Evolutionary conservation across 768 basidiomycete species (phyloP).

Genomic region (Tephrocybe sp.): DNA sequence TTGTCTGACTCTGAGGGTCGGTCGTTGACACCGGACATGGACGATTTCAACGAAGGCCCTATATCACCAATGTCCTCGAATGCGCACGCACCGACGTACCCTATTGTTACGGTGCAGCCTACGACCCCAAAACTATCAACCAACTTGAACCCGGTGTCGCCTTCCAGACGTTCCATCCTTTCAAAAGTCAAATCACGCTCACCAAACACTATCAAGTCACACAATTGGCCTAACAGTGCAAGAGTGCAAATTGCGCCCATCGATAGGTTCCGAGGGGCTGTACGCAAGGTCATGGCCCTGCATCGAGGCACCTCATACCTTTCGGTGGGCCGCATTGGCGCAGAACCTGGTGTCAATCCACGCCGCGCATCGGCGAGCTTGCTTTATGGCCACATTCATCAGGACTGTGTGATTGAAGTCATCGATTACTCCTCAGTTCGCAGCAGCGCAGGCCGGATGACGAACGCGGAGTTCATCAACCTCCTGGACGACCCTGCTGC

Average conservation of each 20-base stretch:
- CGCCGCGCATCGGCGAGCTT: slow-evolving; percentile 56
- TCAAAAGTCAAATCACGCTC: slow-evolving; percentile 10
- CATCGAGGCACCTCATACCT: slow-evolving; percentile 48
- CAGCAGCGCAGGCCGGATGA: slow-evolving; percentile 53
- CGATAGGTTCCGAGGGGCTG: slow-evolving; percentile 54
- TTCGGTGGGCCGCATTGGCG: slow-evolving; percentile 45
- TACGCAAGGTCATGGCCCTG: slow-evolving; percentile 64
- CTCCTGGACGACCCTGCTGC: slow-evolving; percentile 46
- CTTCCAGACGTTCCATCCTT: slow-evolving; percentile 13
- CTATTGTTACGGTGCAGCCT: slow-evolving; percentile 1
- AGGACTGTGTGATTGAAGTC: slow-evolving; percentile 67
- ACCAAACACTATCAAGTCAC: slow-evolving; percentile 9
- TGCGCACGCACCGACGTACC: slow-evolving; percentile 2
- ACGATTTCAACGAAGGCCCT: slow-evolving; percentile 29
- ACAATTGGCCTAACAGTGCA: slow-evolving; percentile 12
- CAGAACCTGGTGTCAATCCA: slow-evolving; percentile 73
- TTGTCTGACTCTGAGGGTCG: slow-evolving; percentile 65
- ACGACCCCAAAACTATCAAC: not conserved
- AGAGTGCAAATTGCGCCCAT: slow-evolving; percentile 31
- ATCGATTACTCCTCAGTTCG: slow-evolving; percentile 64
- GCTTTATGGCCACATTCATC: slow-evolving; percentile 54
- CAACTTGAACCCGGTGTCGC: slow-evolving; percentile 1
- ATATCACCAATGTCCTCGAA: slow-evolving; percentile 15
- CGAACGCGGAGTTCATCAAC: slow-evolving; percentile 60
- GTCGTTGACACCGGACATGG: slow-evolving; percentile 65